Evolutionary conservation across 2,329 filamentous ascomycete species (phyloP).

Genomic region (Epichloe brachyelytri): DNA sequence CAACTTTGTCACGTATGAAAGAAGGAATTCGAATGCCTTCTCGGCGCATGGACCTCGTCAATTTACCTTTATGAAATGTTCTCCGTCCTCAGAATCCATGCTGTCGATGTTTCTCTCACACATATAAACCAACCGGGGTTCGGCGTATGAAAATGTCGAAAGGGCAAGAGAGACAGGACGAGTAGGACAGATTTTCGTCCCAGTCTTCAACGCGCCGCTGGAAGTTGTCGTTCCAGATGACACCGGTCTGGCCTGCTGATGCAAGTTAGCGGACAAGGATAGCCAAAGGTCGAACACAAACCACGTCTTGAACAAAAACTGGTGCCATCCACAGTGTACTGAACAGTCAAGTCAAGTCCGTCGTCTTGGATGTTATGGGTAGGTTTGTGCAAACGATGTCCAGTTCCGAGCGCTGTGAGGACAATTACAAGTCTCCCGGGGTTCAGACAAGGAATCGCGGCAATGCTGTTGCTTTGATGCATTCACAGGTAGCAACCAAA

Average conservation of each 20-base stretch:
- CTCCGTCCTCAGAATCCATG: conserved; percentile 84
- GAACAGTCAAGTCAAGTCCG: neutral
- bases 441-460: neutral
- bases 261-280: neutral
- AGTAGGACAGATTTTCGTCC: neutral
- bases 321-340: neutral
- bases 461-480: neutral
- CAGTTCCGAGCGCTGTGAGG: neutral
- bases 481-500: neutral
- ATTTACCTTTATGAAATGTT: conserved; percentile 74
- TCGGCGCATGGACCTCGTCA: neutral
- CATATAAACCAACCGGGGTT: too few species aligned
- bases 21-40: neutral
- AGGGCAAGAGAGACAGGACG: neutral
- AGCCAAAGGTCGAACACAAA: neutral
- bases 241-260: neutral
- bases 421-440: conserved; percentile 1
- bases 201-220: neutral
- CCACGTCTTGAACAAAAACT: neutral
- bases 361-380: neutral
- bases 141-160: too few species aligned
- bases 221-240: neutral
- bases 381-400: neutral
- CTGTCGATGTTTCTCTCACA: conserved; percentile 13
- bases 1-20: neutral